Base-by-base conservation (phyloP, 2,329 filamentous ascomycete species). In the Xenoacremonium recifei region DNA sequence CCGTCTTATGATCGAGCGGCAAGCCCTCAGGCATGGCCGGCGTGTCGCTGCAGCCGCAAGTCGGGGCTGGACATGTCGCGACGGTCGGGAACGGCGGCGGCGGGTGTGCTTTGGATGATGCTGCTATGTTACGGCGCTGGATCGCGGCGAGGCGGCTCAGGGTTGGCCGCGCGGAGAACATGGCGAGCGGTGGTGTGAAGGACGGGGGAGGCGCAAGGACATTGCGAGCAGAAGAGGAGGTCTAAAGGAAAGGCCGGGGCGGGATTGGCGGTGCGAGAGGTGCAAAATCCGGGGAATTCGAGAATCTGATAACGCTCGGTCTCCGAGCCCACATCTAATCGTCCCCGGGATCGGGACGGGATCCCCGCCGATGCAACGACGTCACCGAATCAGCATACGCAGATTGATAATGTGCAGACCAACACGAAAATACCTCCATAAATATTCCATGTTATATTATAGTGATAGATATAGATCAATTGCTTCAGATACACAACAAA, bases 1-100 rank as follows among this genome's bases (percentile, higher is more conserved):
- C 73, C 29, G 79, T 79, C 47, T 79, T 75, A 54, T 77, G 75
- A 60, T 96, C 90, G 39, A 96, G 91, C 17, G 84, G 79, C 13
- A 95, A 73, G 4, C 79, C 83, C 6, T 75, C 68, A 2, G 85
- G 84, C 68, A 85, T 75, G 11, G 66, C 51, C 0, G 87, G 82
- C 40, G 75, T 84, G 2, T 78, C 68, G n/a, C 83, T 79, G 65
- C 89, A 96, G 11, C 75, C 64, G 66, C 90, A 96, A 50, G 81
- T 88, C 50, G 89, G 82, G 25, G 82, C 74, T 3, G 91, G 90
- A 59, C 90, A 96, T 39, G 70, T 68, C 41, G 65, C 55, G 21
- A 79, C 67, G 1, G 69, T 75, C 9, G 67, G 66, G 40, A 76
- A 72, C 12, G 64, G 55, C 16, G 59, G 56, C 39, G 55, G 47